Evolutionary conservation across 2,329 filamentous ascomycete genomes (phyloP).

Genomic region (Rhynchosporium agropyri): DNA sequence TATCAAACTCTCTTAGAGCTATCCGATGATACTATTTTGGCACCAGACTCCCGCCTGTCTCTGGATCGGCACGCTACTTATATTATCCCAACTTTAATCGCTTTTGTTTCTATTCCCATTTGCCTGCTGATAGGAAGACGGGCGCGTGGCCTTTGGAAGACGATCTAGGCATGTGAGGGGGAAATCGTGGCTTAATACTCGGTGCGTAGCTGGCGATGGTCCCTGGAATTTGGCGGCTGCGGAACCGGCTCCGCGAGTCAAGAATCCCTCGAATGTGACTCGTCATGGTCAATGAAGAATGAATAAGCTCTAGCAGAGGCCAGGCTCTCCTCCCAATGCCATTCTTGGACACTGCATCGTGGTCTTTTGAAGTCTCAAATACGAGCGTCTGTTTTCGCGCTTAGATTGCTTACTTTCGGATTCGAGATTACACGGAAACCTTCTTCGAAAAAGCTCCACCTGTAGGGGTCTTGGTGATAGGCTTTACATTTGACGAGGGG

Average conservation of each 20-base stretch:
- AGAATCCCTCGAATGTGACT: not conserved
- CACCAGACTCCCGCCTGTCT: not conserved
- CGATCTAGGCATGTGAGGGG: not conserved
- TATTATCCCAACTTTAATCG: not conserved
- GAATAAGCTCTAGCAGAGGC: too few relatives aligned
- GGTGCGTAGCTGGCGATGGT: not conserved
- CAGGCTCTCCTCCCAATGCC: too few relatives aligned
- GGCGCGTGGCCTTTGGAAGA: not conserved
- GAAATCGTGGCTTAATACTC: not conserved
- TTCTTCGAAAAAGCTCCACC: too few relatives aligned
- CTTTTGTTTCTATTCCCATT: not conserved
- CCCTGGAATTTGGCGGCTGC: not conserved
- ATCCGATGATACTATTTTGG: not conserved
- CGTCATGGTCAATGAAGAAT: too few relatives aligned
- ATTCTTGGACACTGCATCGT: too few relatives aligned
- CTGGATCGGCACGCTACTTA: not conserved
- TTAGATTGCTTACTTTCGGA: too few relatives aligned
- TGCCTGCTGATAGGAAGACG: not conserved
- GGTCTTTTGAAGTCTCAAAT: too few relatives aligned
- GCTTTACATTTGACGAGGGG: too few relatives aligned
- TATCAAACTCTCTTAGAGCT: not conserved
- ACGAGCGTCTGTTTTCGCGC: too few relatives aligned
- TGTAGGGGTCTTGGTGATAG: too few relatives aligned
- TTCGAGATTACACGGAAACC: too few relatives aligned
- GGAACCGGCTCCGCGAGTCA: not conserved